Base-by-base conservation (phyloP, 2,329 filamentous ascomycete species). In the Calonectria pseudoreteaudii region DNA sequence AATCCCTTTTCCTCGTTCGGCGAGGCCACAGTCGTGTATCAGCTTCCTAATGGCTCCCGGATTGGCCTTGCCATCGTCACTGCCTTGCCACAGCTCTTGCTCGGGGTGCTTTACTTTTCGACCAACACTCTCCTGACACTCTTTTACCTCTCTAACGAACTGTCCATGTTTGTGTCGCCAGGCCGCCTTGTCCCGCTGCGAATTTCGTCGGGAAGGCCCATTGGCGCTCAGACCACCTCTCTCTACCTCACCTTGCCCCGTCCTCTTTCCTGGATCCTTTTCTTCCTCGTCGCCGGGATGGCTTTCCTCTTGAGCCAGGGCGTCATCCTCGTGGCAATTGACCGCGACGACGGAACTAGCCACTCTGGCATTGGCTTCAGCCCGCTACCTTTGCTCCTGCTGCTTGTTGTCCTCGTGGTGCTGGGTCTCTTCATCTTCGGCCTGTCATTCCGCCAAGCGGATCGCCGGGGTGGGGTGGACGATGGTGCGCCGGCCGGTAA, bases 191-290 rank as follows among this genome's bases (percentile, higher is more conserved):
- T 71, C 53, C 82, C 49, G 23, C 83, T 91, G 31, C 87, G 89
- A 38, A 85, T 90, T 38, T 89, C 87, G 6, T 87, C 86, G 1
- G 83, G 85, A 16, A 78, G 81, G 58, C 85, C 87, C 0, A 80
- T 82, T 47, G 88, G 88, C 66, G 77, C 79, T 41, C 89, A 91
- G 81, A 85, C 81, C 0, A 85, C 86, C 1, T 88, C 86, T 10
- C 83, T 90, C 0, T 88, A 86, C 78, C 84, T 90, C 18, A 90
- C 89, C 0, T 83, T 90, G 0, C 89, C 89, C 1, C 84, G 86
- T 3, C 84, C 85, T 3, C 81, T 85, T 14, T 88, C 86, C 20
- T 87, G 86, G 86, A 70, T 85, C 3, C 83, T 90, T 3, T 81
- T 88, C 67, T 79, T 82, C 10, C 79, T 87, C 50, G 88, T 90